Evolutionary conservation across 2,329 filamentous ascomycete species (phyloP).

Genomic region (Claviceps paspali): DNA sequence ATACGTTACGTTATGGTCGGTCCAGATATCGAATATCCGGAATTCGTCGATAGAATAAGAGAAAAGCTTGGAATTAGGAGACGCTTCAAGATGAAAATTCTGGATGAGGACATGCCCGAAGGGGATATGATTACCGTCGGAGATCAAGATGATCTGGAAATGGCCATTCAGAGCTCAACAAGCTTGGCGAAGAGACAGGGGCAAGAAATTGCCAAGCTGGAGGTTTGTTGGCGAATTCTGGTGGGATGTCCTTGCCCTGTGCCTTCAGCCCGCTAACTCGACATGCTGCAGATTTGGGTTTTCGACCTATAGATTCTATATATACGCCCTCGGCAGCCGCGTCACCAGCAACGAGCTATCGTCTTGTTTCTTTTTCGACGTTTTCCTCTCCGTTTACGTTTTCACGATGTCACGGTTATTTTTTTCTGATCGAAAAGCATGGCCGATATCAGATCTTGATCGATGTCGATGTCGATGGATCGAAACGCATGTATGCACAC

Average conservation of each 20-base stretch:
- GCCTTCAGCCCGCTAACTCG: too few relatives aligned
- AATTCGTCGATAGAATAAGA: slow-evolving; percentile 64
- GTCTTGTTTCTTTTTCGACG: too few relatives aligned
- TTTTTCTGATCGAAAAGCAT: neutral
- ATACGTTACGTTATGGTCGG: slow-evolving; percentile 85
- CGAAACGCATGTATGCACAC: too few relatives aligned
- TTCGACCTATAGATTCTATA: slow-evolving; percentile 22
- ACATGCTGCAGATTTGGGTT: slow-evolving; percentile 29
- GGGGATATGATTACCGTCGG: slow-evolving; percentile 95
- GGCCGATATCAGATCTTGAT: neutral
- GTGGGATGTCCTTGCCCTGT: too few relatives aligned
- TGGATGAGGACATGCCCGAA: slow-evolving; percentile 59
- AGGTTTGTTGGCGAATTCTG: slow-evolving; percentile 43
- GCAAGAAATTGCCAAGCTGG: slow-evolving; percentile 80
- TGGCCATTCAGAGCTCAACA: slow-evolving; percentile 60
- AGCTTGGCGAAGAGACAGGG: slow-evolving; percentile 55
- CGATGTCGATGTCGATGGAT: neutral
- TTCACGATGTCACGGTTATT: slow-evolving; percentile 10
- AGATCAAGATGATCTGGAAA: slow-evolving; percentile 89
- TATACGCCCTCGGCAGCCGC: too few relatives aligned
- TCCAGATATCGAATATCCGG: slow-evolving; percentile 54
- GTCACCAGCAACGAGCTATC: too few relatives aligned
- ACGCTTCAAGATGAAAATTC: slow-evolving; percentile 78
- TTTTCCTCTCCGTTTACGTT: too few relatives aligned
- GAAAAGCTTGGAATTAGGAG: slow-evolving; percentile 72